Evolutionary conservation across 306 rosid genomes (phyloP).

Genomic region (Spatholobus suberectus): DNA sequence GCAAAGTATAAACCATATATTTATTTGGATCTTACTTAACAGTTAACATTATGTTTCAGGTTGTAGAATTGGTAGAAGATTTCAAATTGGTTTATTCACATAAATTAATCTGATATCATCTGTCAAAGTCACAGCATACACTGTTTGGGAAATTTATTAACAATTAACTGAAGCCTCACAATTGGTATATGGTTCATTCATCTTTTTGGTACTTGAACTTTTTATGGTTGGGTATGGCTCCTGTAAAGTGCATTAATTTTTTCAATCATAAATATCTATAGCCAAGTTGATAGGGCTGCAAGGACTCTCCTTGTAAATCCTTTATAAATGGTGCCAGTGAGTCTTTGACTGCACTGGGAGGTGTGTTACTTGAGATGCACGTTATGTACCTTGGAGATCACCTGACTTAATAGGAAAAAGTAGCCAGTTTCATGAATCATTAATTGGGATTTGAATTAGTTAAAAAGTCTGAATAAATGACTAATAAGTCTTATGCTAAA

Average conservation of each 20-base stretch:
- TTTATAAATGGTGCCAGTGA: background rate
- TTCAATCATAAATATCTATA: background rate
- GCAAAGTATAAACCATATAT: background rate
- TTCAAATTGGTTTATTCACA: no score
- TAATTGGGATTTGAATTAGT: slow-evolving; percentile 5
- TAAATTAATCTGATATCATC: no score
- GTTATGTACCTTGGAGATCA: background rate
- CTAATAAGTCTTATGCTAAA: background rate
- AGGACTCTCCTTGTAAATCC: background rate
- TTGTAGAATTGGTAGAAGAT: background rate
- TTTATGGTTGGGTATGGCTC: no score
- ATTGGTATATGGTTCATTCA: no score
- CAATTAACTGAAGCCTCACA: no score
- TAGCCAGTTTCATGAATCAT: background rate
- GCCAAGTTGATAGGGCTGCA: background rate
- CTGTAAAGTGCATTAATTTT: background rate
- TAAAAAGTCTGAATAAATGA: background rate
- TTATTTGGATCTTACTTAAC: background rate
- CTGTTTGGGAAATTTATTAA: no score
- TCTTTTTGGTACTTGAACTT: no score
- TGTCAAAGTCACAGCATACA: no score
- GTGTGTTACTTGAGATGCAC: background rate
- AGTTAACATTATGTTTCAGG: background rate
- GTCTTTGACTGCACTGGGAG: background rate
- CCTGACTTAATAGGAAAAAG: background rate